Evolutionary conservation across 1,284 basidiomycete species (phyloP).

Genomic region (Ustilago vetiveriae): DNA sequence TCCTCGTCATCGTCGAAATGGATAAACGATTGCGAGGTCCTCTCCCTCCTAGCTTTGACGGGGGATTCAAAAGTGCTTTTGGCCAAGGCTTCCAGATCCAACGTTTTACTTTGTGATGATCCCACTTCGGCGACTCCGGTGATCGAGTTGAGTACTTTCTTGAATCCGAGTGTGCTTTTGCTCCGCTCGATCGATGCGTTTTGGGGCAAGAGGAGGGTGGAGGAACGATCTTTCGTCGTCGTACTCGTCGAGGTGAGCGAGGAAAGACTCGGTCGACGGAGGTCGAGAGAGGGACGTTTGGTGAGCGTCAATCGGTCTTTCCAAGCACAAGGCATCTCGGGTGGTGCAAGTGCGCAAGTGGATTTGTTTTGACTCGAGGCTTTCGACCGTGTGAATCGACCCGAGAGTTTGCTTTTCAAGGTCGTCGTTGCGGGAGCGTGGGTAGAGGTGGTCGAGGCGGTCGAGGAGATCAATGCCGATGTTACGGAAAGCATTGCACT

Average conservation of each 20-base stretch:
- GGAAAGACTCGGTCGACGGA: slow-evolving; percentile 22
- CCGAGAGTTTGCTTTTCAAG: slow-evolving; percentile 33
- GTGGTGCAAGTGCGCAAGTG: slow-evolving; percentile 2
- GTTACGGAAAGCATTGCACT: background rate
- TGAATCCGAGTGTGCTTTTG: too few species aligned
- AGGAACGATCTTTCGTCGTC: too few species aligned
- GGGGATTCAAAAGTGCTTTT: slow-evolving; percentile 22
- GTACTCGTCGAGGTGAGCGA: slow-evolving; percentile 6
- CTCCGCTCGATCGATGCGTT: too few species aligned
- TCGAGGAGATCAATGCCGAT: background rate
- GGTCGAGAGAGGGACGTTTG: slow-evolving; percentile 16
- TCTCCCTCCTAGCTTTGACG: background rate
- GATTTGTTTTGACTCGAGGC: slow-evolving; percentile 14
- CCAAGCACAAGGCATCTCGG: slow-evolving; percentile 39
- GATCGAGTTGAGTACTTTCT: slow-evolving; percentile 24
- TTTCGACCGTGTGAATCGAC: slow-evolving; percentile 5
- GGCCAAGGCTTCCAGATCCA: slow-evolving; percentile 19
- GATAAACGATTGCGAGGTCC: slow-evolving; percentile 30
- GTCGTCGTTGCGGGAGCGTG: too few species aligned
- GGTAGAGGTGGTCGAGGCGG: background rate
- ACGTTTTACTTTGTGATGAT: too few species aligned
- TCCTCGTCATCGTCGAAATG: slow-evolving; percentile 26
- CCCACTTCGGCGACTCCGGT: too few species aligned
- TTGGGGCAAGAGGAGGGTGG: too few species aligned
- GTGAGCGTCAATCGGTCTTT: slow-evolving; percentile 22